These are phyloP conservation scores for Ustulina deusta DNA, from an alignment of 2,329 filamentous ascomycete genomes.

Conservation along the genomic window DNA sequence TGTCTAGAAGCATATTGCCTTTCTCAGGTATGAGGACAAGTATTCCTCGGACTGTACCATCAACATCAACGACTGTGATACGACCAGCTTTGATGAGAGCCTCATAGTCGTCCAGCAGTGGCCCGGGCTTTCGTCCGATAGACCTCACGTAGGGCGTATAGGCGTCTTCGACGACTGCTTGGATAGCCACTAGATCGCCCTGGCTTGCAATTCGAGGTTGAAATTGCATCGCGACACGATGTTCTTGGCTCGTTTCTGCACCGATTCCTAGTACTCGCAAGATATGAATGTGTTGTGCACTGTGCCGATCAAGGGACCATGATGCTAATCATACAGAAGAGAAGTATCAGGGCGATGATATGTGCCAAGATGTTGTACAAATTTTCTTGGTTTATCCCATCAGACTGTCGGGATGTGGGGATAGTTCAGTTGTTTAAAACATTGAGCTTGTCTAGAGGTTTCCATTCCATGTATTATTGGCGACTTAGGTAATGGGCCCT, in stretches of 20 bases:
- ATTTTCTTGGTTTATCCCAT: slow-evolving; percentile 7
- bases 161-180: slow-evolving; percentile 22
- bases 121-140: slow-evolving; percentile 31
- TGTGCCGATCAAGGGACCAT: background rate
- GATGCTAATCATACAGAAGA: background rate
- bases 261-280: background rate
- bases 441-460: no score
- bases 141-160: slow-evolving; percentile 26
- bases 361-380: background rate
- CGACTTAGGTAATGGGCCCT: no score
- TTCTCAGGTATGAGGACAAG: slow-evolving; percentile 27
- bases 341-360: background rate
- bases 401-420: slow-evolving; percentile 10
- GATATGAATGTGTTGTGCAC: background rate
- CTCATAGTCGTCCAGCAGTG: slow-evolving; percentile 31
- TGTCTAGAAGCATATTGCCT: slow-evolving; percentile 30
- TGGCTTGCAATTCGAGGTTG: slow-evolving; percentile 14
- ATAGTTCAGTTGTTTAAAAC: no score
- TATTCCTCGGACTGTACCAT: slow-evolving; percentile 7
- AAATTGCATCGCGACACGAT: slow-evolving; percentile 11
- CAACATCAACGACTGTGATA: slow-evolving; percentile 25
- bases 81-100: slow-evolving; percentile 18
- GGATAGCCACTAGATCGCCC: slow-evolving; percentile 14
- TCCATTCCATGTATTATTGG: no score
- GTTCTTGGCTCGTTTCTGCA: background rate